Evolutionary conservation across 1,139 yeast species (phyloP), one percentile per base, ranked within the genome.

Genomic region (Sugiyamaella sp.): DNA sequence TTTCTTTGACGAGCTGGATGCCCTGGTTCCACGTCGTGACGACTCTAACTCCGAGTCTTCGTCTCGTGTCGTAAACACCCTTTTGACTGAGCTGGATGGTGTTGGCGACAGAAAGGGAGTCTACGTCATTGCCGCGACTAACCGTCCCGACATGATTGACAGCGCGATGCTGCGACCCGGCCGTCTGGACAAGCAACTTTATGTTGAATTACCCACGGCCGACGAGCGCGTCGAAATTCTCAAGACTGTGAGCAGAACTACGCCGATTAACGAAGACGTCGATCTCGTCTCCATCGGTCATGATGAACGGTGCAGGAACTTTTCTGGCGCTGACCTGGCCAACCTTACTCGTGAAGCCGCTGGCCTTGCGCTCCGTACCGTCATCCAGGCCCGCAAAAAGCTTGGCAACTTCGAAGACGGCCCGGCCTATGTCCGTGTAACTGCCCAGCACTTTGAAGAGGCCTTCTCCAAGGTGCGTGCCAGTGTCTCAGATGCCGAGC

Each of bases 131-230:
- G 99, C 97, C 29, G 99, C 99, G 1, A 93, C 99, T 0, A 93
- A 93, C 66, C 80, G 99, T 68, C 98, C 98, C 0, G 99, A 93
- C 70, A 93, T 93, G 90, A 93, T 93, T 60, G 99, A 93, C 71
- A 93, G 97, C 6, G 99, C 99, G 0, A 93, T 93, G 98, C 75
- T 93, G 52, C 81, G 99, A 67, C 99, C 99, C 0, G 99, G 99
- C 1, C 81, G 99, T 69, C 77, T 93, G 63, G 99, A 93, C 67
- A 93, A 93, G 71, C 91, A 97, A 2, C 75, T 93, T 46, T 91
- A 85, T 70, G 95, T 93, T 43, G 97, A 93, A 68, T 76, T 93
- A 49, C 99, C 99, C 1, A 80, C 83, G 4, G 81, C 82, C 0
- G 77, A 74, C 4, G 99, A 93, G 68, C 79, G 97, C 57, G 72